Conservation (phyloP, 2,329 filamentous ascomycete genomes). For the Purpureocillium takamizusanense region DNA sequence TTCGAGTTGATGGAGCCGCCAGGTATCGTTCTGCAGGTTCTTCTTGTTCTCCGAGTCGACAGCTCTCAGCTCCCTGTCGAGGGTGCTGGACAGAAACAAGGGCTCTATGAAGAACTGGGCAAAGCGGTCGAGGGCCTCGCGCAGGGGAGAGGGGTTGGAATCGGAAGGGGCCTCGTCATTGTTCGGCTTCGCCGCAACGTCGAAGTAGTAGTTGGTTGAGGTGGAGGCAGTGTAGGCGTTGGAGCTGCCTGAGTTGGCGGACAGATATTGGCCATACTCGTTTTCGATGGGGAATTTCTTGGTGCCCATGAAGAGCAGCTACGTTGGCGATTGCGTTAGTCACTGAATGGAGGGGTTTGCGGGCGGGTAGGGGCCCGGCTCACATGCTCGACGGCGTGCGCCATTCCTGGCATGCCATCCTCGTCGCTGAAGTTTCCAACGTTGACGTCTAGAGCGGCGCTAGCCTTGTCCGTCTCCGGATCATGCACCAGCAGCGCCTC, state of each 20-base stretch:
- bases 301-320: conserved; percentile 94
- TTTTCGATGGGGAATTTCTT: conserved; percentile 97
- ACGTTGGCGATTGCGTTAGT: conserved; percentile 8
- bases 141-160: conserved; percentile 51
- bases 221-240: conserved; percentile 93
- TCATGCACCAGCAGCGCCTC: conserved; percentile 92
- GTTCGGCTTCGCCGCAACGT: conserved; percentile 73
- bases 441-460: conserved; percentile 88
- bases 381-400: conserved; percentile 89
- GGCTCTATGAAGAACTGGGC: conserved; percentile 90
- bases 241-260: conserved; percentile 79
- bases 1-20: conserved; percentile 79
- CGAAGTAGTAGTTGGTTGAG: conserved; percentile 97
- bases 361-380: conserved; percentile 12
- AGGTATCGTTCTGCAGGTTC: conserved; percentile 84
- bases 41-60: conserved; percentile 98
- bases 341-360: background rate
- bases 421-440: conserved; percentile 93
- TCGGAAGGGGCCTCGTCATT: conserved; percentile 48
- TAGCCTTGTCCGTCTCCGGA: conserved; percentile 91
- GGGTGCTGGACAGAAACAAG: conserved; percentile 72
- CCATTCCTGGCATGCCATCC: conserved; percentile 85
- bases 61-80: conserved; percentile 79
- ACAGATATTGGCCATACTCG: conserved; percentile 88
- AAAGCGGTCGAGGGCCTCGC: conserved; percentile 81